Conservation (phyloP, 1,284 basidiomycete species). For the Fomitopsis palustris region DNA sequence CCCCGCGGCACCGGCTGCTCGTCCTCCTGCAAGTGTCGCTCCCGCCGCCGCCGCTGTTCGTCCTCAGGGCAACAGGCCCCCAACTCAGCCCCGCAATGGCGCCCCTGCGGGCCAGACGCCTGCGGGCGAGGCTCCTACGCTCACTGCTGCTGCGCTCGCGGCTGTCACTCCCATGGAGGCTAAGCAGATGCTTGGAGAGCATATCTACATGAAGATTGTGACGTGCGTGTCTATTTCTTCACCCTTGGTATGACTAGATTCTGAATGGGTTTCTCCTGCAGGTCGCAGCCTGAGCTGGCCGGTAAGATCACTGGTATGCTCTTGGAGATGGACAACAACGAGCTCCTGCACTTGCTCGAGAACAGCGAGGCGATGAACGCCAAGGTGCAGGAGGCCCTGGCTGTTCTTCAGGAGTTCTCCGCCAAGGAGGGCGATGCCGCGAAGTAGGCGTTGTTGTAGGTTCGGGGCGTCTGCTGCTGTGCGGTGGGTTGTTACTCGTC, state of each 20-base stretch:
- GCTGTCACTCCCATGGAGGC: slow-evolving; percentile 83
- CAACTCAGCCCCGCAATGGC: slow-evolving; percentile 28
- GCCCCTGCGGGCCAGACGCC: slow-evolving; percentile 34
- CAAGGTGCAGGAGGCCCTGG: slow-evolving; percentile 88
- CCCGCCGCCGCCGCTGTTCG: slow-evolving; percentile 30
- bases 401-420: slow-evolving; percentile 76
- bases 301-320: slow-evolving; percentile 98
- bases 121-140: slow-evolving; percentile 34
- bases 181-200: slow-evolving; percentile 96
- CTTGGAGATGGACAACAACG: slow-evolving; percentile 94
- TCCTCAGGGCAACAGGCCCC: slow-evolving; percentile 26
- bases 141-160: slow-evolving; percentile 57
- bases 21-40: slow-evolving; percentile 43
- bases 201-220: slow-evolving; percentile 87
- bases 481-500: slow-evolving; percentile 8
- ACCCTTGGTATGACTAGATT: slow-evolving; percentile 7
- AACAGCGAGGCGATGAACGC: slow-evolving; percentile 73
- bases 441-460: slow-evolving; percentile 19
- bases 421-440: slow-evolving; percentile 40
- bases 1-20: slow-evolving; percentile 38
- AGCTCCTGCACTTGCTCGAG: slow-evolving; percentile 85
- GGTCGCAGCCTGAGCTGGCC: slow-evolving; percentile 80
- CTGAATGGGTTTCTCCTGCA: slow-evolving; percentile 23
- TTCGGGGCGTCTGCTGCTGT: slow-evolving; percentile 15
- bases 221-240: slow-evolving; percentile 46